Percentiles rank a stretch among this genome's conserved stretches.
Conservation (phyloP, 148 eudicot species). For the Talinum fruticosum region DNA sequence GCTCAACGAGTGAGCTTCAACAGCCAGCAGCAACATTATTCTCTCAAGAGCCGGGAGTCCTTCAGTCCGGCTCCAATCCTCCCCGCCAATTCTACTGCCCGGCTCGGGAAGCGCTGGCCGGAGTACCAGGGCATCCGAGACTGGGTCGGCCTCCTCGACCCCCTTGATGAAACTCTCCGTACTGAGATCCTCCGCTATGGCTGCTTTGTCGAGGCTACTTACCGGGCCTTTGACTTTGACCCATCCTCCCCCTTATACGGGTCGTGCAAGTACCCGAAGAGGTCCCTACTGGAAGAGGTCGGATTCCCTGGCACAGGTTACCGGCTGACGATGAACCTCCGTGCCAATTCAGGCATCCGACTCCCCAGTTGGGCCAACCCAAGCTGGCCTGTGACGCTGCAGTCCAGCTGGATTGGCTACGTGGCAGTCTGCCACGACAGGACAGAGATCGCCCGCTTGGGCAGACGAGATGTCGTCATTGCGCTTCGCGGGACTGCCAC, state of each 20-base stretch:
- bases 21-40: not conserved
- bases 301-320: conserved; percentile 57
- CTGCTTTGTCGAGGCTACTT: conserved; percentile 65
- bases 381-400: not conserved
- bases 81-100: not conserved
- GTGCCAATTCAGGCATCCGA: conserved; percentile 62
- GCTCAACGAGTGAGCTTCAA: conserved; percentile 16
- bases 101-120: conserved; percentile 46
- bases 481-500: conserved; percentile 85
- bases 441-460: conserved; percentile 52
- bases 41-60: no score
- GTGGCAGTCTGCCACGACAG: conserved; percentile 64
- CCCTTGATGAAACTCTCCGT: conserved; percentile 61
- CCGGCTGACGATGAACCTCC: conserved; percentile 45
- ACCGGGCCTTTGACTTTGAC: conserved; percentile 61
- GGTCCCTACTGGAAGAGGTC: conserved; percentile 24
- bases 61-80: no score
- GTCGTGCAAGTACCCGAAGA: conserved; percentile 34
- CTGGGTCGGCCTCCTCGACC: conserved; percentile 87
- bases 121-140: conserved; percentile 64
- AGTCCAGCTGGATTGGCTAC: conserved; percentile 82
- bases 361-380: conserved; percentile 54
- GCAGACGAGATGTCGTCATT: conserved; percentile 78
- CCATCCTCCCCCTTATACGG: conserved; percentile 48
- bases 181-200: conserved; percentile 77